Conservation (phyloP, 1,284 basidiomycete genomes). For the Puccinia coronata region DNA sequence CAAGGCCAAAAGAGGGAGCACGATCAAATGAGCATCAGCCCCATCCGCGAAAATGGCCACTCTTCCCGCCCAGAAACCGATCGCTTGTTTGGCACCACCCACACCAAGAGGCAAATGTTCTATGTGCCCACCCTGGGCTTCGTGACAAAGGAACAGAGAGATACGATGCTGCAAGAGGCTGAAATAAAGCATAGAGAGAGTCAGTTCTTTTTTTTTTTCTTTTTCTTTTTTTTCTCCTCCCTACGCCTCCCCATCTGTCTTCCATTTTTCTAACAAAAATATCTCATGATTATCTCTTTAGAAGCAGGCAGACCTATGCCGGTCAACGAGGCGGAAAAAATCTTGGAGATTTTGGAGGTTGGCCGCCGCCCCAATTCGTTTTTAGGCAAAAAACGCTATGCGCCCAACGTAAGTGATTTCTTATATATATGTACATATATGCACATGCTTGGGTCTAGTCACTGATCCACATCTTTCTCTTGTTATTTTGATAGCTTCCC, state of each 20-base stretch:
- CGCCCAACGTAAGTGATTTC: slow-evolving; percentile 36
- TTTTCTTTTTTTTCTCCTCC: neutral
- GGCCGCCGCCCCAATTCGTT: slow-evolving; percentile 57
- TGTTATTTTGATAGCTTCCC: slow-evolving; percentile 7
- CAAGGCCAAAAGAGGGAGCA: slow-evolving; percentile 18
- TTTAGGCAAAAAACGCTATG: slow-evolving; percentile 52
- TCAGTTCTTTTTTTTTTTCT: neutral
- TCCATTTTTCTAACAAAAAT: neutral
- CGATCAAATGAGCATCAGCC: slow-evolving; percentile 44
- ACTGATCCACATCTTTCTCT: slow-evolving; percentile 23
- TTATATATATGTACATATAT: neutral
- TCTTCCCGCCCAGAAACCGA: neutral
- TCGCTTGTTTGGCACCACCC: neutral
- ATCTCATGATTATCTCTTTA: neutral
- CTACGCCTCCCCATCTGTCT: neutral
- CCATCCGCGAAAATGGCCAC: neutral
- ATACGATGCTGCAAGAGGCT: slow-evolving; percentile 50
- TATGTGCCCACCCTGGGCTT: slow-evolving; percentile 53
- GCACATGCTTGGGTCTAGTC: neutral
- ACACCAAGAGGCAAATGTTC: slow-evolving; percentile 54
- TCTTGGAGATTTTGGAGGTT: slow-evolving; percentile 59
- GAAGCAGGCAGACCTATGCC: slow-evolving; percentile 55
- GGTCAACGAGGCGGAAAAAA: slow-evolving; percentile 60
- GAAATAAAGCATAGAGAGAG: slow-evolving; percentile 26
- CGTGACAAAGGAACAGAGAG: slow-evolving; percentile 52